These are phyloP conservation scores for Combretum micranthum DNA, from an alignment of 345 rosid species.

Conservation along the genomic window DNA sequence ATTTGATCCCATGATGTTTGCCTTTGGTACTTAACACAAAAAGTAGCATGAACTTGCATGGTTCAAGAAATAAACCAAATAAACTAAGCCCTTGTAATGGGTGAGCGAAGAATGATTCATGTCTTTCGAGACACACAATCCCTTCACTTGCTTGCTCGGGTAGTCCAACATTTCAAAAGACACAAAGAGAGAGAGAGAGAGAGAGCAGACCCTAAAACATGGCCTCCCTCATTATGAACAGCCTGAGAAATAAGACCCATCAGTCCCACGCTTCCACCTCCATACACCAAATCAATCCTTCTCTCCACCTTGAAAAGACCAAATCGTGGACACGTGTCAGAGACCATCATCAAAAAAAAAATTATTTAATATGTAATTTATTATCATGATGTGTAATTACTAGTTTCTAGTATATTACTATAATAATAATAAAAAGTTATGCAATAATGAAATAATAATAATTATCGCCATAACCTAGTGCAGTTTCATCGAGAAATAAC, in stretches of 20 bases:
- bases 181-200: conserved; percentile 18
- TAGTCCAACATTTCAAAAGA: neutral
- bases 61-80: conserved; percentile 11
- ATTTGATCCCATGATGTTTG: conserved; percentile 49
- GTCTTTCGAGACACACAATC: conserved; percentile 17
- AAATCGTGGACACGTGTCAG: conserved; percentile 7
- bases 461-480: neutral
- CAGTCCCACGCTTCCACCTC: conserved; percentile 97
- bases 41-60: conserved; percentile 15
- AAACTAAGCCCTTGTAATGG: conserved; percentile 3
- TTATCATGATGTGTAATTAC: neutral
- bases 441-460: conserved; percentile 8
- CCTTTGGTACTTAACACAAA: conserved; percentile 16
- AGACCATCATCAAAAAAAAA: conserved; percentile 15
- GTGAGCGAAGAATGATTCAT: conserved; percentile 16
- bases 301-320: conserved; percentile 61
- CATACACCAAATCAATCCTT: conserved; percentile 92
- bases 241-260: conserved; percentile 99
- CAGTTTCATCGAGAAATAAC: too few relatives aligned
- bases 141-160: conserved; percentile 2
- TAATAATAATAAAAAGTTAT: neutral
- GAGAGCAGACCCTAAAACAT: conserved; percentile 84
- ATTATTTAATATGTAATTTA: neutral
- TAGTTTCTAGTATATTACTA: neutral
- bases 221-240: conserved; percentile 98